Conservation (phyloP, 2,329 filamentous ascomycete species). For the Diaporthe eres region DNA sequence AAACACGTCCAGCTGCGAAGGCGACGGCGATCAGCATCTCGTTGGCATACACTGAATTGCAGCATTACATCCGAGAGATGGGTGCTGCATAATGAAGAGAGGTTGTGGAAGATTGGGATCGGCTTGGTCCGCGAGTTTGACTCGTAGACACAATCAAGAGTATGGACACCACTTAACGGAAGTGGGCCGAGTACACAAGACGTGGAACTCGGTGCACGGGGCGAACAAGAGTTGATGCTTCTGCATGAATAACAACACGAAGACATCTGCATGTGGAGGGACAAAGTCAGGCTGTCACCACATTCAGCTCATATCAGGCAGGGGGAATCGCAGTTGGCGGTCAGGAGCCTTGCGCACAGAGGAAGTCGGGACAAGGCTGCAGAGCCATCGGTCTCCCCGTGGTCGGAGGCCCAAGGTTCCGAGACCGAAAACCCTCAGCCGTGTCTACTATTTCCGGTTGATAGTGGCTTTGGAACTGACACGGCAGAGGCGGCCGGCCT, state of each 20-base stretch:
- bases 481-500: neutral
- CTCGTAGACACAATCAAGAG: neutral
- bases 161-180: neutral
- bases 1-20: neutral
- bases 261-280: no score
- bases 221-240: neutral
- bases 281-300: neutral
- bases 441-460: neutral
- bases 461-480: neutral
- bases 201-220: neutral
- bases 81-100: neutral
- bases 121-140: neutral
- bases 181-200: neutral
- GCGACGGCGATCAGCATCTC: neutral
- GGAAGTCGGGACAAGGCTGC: neutral
- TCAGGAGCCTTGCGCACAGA: neutral
- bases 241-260: neutral
- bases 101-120: neutral
- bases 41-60: neutral
- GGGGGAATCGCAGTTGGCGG: neutral
- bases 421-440: neutral
- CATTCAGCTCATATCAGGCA: neutral
- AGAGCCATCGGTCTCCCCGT: neutral
- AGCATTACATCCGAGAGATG: neutral
- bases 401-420: neutral